Base-by-base conservation (phyloP, 2,329 filamentous ascomycete genomes). In the Diplodia intermedia region DNA sequence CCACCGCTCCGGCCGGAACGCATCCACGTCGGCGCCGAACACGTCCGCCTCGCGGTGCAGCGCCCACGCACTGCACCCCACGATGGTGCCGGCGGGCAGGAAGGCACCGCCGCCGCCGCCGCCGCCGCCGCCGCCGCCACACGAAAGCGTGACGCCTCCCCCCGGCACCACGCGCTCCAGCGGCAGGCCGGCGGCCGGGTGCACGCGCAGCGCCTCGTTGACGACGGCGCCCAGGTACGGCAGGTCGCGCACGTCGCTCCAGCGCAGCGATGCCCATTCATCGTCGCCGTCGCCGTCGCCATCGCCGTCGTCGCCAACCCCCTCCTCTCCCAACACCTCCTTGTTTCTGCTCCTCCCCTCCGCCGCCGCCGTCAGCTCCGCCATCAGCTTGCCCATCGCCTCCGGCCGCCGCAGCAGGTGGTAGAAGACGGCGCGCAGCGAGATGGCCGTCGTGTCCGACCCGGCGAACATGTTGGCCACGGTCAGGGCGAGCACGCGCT, bases 171-270 rank as follows among this genome's bases (percentile, higher is more conserved):
- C 73, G 1, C 86, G 83, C 72, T 86, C 83, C 18, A 86, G 82
- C 0, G 81, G 73, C 70, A 86, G 79, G 11, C 79, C 81, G 2
- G 86, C 77, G 2, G 78, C 79, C 0, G 85, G 84, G 70, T 86
- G 83, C 12, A 86, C 74, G 3, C 85, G 80, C 70, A 83, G 75
- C 0, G 82, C 77, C 73, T 89, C 86, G 23, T 81, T 82, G 23
- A 88, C 79, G 2, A 85, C 81, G 3, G 85, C 85, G 53, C 83
- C 79, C 11, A 88, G 80, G 71, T 86, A 86, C 0, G 74, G 73
- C 20, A 68, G 57, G 9, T 65, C 38, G 47, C 57, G 55, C 26
- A 55, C 57, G 14, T 63, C 55, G 33, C 23, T 26, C 55, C 57
- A 68, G 3, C 43, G 43, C 18, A 36, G 29, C 18, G 49, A 68